Conservation (phyloP, 495 filamentous ascomycete genomes). For the Parmelia sp. region DNA sequence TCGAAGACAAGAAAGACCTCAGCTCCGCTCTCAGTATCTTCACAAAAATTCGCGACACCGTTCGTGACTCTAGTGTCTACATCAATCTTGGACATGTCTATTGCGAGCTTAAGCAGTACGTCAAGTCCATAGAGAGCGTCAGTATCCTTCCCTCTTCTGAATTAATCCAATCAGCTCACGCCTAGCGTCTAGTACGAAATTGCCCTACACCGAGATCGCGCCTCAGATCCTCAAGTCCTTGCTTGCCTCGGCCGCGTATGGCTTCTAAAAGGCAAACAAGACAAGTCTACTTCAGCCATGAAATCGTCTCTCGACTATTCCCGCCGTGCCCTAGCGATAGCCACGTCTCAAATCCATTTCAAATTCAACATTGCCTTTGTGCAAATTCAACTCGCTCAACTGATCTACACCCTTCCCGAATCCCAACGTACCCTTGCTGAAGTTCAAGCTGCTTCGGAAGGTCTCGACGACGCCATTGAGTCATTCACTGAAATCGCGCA, state of each 20-base stretch:
- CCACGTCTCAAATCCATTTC: constrained; percentile 79
- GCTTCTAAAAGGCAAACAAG: constrained; percentile 76
- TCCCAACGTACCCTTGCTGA: constrained; percentile 70
- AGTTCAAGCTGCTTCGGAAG: constrained; percentile 66
- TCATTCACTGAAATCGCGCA: constrained; percentile 73
- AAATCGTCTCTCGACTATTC: constrained; percentile 84
- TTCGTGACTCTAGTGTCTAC: constrained; percentile 79
- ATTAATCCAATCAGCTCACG: neutral
- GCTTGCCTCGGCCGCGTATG: constrained; percentile 93
- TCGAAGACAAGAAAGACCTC: constrained; percentile 88
- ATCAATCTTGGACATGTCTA: constrained; percentile 92
- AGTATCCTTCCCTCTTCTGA: constrained; percentile 26
- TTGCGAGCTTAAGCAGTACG: constrained; percentile 79
- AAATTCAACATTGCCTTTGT: constrained; percentile 98
- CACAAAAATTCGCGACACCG: constrained; percentile 76
- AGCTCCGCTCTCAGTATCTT: constrained; percentile 76
- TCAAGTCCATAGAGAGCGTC: constrained; percentile 75
- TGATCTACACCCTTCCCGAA: constrained; percentile 68
- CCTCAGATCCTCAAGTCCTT: constrained; percentile 71
- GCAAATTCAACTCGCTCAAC: constrained; percentile 82
- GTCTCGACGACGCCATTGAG: constrained; percentile 87
- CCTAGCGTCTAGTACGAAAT: constrained; percentile 60
- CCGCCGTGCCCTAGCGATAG: constrained; percentile 69
- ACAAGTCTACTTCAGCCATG: constrained; percentile 72
- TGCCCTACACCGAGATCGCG: constrained; percentile 76